Conservation (phyloP, 2,329 filamentous ascomycete species). For the Penicillium sp. region DNA sequence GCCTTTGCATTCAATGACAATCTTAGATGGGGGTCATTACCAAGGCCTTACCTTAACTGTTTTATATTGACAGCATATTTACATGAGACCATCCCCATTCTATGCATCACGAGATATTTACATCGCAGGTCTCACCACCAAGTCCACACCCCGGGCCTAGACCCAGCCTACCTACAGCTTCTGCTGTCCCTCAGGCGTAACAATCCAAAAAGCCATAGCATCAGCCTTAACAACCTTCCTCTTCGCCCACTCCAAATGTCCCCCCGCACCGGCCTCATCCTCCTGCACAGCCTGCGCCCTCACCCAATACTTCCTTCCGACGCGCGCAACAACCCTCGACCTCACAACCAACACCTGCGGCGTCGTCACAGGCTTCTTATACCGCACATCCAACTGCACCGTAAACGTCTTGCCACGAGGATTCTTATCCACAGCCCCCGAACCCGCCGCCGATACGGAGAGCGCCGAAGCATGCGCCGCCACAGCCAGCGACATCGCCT, state of each 20-base stretch:
- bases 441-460: not conserved
- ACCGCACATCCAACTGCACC: slow-evolving; percentile 49
- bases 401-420: slow-evolving; percentile 46
- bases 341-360: slow-evolving; percentile 47
- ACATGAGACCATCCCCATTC: not conserved
- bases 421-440: slow-evolving; percentile 20
- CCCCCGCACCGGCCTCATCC: slow-evolving; percentile 37
- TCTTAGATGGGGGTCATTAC: too few species aligned
- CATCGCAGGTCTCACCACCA: not conserved
- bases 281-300: slow-evolving; percentile 48
- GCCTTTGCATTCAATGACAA: too few species aligned
- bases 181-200: slow-evolving; percentile 37
- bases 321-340: slow-evolving; percentile 43
- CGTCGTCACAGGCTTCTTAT: slow-evolving; percentile 44
- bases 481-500: slow-evolving; percentile 51
- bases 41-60: too few species aligned
- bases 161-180: slow-evolving; percentile 30
- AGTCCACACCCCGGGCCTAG: too few species aligned
- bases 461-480: slow-evolving; percentile 37
- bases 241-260: slow-evolving; percentile 41
- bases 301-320: slow-evolving; percentile 51
- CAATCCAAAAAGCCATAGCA: slow-evolving; percentile 51
- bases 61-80: not conserved
- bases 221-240: slow-evolving; percentile 45
- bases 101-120: not conserved